Evolutionary conservation across 768 basidiomycete genomes (phyloP), one percentile per base, ranked within the genome.

Genomic region (Psilocybe cyanescens): DNA sequence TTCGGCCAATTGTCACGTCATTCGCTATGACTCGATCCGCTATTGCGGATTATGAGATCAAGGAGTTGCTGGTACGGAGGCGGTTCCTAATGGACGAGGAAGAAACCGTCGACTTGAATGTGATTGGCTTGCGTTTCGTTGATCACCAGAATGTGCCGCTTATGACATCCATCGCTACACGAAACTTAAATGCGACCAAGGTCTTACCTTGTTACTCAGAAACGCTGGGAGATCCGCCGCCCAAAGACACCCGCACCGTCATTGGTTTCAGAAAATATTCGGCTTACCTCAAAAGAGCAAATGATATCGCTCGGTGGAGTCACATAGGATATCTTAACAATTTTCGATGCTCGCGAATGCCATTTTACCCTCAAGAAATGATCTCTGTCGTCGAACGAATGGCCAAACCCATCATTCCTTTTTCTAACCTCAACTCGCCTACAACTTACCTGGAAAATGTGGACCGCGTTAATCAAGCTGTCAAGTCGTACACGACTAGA

Each of bases 31-130:
- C 78, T 60, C 90, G 83, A 65, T 95, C 89, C 59, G 93, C 83
- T 57, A 82, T 86, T 62, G 93, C 86, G 62, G 86, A 93, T 75
- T 88, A 88, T 74, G 81, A 95, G 78, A 85, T 97, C 84, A 84
- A 96, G 82, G 91, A 98, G 60, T 72, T 99, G 66, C 83, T 99
- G 33, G 73, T 97, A 37, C 85, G 97, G 11, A 87, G 93, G 33
- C 81, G 87, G 50, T 75, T 97, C 30, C 71, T 95, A 9, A 73
- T 79, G 31, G 81, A 83, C 12, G 69, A 77, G 35, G 75, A 85
- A 68, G 84, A 91, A 65, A 70, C 58, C 53, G 63, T 88, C 41
- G 83, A 90, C 65, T 74, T 93, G n/a, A 85, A 85, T 45, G 65
- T 88, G 17, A 77, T 93, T 24, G 87, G 89, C 8, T 71, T 95